phyloP scores from a whole-genome alignment of 306 rosid genomes.

The Potentilla sterilis region DNA sequence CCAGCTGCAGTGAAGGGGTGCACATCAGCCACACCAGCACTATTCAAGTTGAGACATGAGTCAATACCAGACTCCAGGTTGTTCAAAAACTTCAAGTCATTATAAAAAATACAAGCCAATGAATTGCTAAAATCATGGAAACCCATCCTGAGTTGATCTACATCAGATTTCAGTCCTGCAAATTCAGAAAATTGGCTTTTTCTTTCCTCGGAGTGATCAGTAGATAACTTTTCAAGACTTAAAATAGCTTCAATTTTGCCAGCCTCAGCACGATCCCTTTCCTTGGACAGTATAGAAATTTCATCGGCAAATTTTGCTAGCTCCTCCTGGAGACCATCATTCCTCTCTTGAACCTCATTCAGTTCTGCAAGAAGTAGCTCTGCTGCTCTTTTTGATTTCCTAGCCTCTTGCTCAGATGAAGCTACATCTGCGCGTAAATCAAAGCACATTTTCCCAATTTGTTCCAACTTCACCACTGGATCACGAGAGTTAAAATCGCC shows the following conservation, averaged over 20 bases:
- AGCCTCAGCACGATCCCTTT: slow-evolving; percentile 64
- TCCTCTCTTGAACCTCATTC: slow-evolving; percentile 98
- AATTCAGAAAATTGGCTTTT: slow-evolving; percentile 55
- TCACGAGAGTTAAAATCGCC: slow-evolving; percentile 46
- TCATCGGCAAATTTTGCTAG: slow-evolving; percentile 54
- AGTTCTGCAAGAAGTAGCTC: slow-evolving; percentile 88
- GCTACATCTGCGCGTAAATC: slow-evolving; percentile 45
- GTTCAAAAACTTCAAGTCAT: slow-evolving; percentile 56
- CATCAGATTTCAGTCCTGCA: slow-evolving; percentile 54
- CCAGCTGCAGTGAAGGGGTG: slow-evolving; percentile 35
- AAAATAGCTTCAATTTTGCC: slow-evolving; percentile 67
- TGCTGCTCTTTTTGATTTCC: slow-evolving; percentile 85
- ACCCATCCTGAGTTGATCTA: slow-evolving; percentile 58
- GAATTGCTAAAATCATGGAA: slow-evolving; percentile 55
- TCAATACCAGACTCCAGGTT: slow-evolving; percentile 61
- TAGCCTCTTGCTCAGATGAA: slow-evolving; percentile 70
- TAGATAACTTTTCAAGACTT: slow-evolving; percentile 58
- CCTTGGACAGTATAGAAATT: slow-evolving; percentile 59
- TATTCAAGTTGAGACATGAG: slow-evolving; percentile 45
- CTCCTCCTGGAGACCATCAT: slow-evolving; percentile 90
- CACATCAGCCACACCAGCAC: slow-evolving; percentile 35
- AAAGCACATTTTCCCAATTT: slow-evolving; percentile 51
- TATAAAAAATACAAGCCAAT: slow-evolving; percentile 42
- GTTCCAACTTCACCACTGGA: slow-evolving; percentile 66
- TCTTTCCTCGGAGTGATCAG: slow-evolving; percentile 49